Evolutionary conservation across 192 early-diverging fungal species (phyloP), one percentile per base, ranked within the genome.

Genomic region (Umbelopsis sp.): DNA sequence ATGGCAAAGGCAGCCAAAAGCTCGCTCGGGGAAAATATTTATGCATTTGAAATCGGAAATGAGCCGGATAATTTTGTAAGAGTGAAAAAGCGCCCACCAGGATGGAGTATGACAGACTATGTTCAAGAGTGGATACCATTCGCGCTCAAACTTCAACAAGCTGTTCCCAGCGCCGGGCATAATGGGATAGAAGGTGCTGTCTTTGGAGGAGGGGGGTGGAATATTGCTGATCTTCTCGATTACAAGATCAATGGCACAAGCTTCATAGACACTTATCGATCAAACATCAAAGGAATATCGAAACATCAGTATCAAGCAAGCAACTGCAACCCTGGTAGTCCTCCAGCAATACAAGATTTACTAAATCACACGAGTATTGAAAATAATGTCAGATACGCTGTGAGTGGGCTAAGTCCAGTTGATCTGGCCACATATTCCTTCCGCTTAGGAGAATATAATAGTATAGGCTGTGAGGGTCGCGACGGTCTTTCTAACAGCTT

Each of bases 261-360:
- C 10, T 62, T 62, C 4, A 7, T 62, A 34, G 31, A 34, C 2
- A 36, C 4, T 8, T 62, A n/a, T 16, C 56, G 34, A 1, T 20
- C 56, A n/a, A 29, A 16, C 16, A 62, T 34, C 11, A 29, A 26
- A 29, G 26, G 29, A 6, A 32, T 62, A 29, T 62, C 56, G 17
- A 62, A 62, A 31, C 56, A 62, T n/a, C 29, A 62, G n/a, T 62
- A 62, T 20, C 56, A 62, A 34, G n/a, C 56, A 34, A 62, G 56
- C 31, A 62, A 32, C 31, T 62, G 56, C 16, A 62, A 62, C 34
- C 2, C 29, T 6, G 4, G 2, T 20, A 20, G 16, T 17, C 8
- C 26, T 17, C 56, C 56, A 6, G 12, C 29, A 1, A 12, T 62
- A 34, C 26, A 62, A 29, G 56, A 62, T 34, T 34, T 62, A 14